Evolutionary conservation across 306 rosid genomes (phyloP), one percentile per base, ranked within the genome.

Genomic region (Glycine soja): DNA sequence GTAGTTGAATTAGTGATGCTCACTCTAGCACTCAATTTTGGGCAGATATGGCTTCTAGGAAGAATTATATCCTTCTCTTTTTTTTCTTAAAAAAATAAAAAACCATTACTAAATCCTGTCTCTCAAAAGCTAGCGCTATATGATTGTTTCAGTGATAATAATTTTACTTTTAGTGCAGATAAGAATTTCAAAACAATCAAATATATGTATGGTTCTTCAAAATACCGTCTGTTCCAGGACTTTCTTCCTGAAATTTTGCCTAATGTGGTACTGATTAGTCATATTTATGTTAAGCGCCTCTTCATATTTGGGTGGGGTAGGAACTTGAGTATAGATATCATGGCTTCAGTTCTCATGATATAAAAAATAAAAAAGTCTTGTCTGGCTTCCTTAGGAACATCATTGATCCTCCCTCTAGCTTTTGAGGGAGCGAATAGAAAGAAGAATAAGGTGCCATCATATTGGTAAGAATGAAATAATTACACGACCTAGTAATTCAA

Each of bases 1-100:
- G 81, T 80, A 88, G 88, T 86, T 86, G 70, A 78, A 80, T 81
- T 75, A 88, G 64, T 61, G 86, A 82, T 80, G 58, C 59, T 71
- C 85, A 76, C 58, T 52, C 72, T 64, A 8, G 52, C 78, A 50
- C 81, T 75, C 36, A 75, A 61, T 16, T 46, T 6, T 56, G 68
- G 2, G 62, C 57, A 15, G n/a, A 53, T 43, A 14, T 71, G 80
- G 66, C 72, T 78, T 45, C 70, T 65, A 34, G 19, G 59, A 73
- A 43, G 34, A 54, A 66, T 74, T 64, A 64, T 63, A 64, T 51
- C 68, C 38, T 70, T 70, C 82, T 70, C 19, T n/a, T 45, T 5
- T 52, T 61, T 42, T 19, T 13, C 38, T 59, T 47, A 8, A 24
- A 24, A 36, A 12, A 9, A 56, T 12, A 64, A 13, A 51, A 71